These are phyloP conservation scores for Zopfia rhizophila DNA, from an alignment of 2,329 filamentous ascomycete genomes.

Conservation along the genomic window DNA sequence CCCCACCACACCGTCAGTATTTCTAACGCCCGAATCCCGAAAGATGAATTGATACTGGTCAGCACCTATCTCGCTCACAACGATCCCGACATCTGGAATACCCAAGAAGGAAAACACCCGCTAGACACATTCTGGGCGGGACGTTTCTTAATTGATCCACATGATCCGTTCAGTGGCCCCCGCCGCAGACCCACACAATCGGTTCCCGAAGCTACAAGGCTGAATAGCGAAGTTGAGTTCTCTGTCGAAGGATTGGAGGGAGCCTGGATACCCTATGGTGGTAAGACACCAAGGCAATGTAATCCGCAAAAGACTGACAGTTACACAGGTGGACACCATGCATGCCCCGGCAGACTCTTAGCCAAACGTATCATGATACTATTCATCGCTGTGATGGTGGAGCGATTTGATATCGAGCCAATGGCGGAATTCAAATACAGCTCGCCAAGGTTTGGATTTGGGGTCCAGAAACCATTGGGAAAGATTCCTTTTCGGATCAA, in stretches of 20 bases:
- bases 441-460: too few species aligned
- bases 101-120: constrained; percentile 28
- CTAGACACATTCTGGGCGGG: constrained; percentile 49
- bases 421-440: too few species aligned
- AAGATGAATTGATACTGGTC: constrained; percentile 33
- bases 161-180: constrained; percentile 29
- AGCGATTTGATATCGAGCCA: constrained; percentile 17
- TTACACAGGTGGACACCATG: constrained; percentile 39
- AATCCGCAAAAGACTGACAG: too few species aligned
- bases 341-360: constrained; percentile 52
- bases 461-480: constrained; percentile 15
- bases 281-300: too few species aligned
- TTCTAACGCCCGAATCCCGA: constrained; percentile 36
- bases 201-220: constrained; percentile 28
- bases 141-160: constrained; percentile 34
- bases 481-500: constrained; percentile 18
- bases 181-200: constrained; percentile 27
- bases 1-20: too few species aligned
- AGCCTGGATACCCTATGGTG: constrained; percentile 50
- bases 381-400: constrained; percentile 42
- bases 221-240: constrained; percentile 17
- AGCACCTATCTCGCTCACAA: constrained; percentile 36
- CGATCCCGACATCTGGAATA: constrained; percentile 44
- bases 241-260: constrained; percentile 38
- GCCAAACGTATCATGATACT: constrained; percentile 49